phyloP scores from a whole-genome alignment of 2,329 filamentous ascomycete species.

The Apiospora malaysiana region DNA sequence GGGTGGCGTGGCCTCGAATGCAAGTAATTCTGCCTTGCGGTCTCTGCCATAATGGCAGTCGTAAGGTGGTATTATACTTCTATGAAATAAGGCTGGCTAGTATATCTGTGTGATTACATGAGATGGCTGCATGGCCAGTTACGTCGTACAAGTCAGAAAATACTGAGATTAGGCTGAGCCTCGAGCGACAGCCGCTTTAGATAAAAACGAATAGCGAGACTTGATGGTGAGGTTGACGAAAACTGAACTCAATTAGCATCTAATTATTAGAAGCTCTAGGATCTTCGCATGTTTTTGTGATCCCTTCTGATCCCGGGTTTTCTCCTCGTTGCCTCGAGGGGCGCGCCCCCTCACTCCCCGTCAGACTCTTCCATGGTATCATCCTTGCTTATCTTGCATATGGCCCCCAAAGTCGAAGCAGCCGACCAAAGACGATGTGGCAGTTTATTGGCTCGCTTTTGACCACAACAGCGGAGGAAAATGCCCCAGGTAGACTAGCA shows the following conservation, averaged over 20 bases:
- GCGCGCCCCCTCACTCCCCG: not conserved
- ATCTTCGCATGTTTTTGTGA: accelerated
- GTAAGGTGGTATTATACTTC: no score
- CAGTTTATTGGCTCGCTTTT: not conserved
- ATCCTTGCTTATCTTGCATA: not conserved
- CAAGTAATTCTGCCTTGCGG: not conserved
- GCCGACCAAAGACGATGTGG: not conserved
- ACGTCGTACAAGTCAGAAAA: no score
- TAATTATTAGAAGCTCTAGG: not conserved
- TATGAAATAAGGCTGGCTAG: not conserved
- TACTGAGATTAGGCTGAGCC: no score
- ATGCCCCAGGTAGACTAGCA: no score
- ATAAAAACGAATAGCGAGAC: no score
- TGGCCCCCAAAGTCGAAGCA: not conserved
- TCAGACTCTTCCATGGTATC: no score
- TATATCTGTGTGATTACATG: no score
- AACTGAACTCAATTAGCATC: not conserved
- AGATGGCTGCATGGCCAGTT: no score
- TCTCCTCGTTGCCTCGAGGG: not conserved
- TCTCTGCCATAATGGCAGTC: not conserved
- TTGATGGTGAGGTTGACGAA: not conserved
- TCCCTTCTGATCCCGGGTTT: not conserved
- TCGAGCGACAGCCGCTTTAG: no score
- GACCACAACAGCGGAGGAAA: not conserved
- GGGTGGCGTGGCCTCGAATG: not conserved